Percentiles rank a stretch among this genome's conserved stretches.
Evolutionary conservation across 2,329 filamentous ascomycete species (phyloP).

Genomic region (Exophiala sp.): DNA sequence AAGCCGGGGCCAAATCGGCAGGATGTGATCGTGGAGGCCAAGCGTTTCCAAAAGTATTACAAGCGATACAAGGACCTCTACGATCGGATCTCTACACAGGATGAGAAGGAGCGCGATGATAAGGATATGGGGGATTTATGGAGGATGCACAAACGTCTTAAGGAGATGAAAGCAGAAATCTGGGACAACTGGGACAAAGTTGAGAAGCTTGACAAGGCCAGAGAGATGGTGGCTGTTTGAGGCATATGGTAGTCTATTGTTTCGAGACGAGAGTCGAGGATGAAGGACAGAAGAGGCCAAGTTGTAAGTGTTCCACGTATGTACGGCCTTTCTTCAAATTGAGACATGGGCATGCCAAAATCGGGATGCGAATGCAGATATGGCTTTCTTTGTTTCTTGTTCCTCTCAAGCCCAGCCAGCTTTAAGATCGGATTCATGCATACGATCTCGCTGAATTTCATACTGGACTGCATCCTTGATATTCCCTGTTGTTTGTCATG

Average conservation of each 20-base stretch:
- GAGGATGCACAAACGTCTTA: constrained; percentile 32
- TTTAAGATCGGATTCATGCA: not conserved
- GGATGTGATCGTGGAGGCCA: constrained; percentile 33
- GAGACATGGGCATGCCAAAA: not conserved
- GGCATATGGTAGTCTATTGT: too few relatives aligned
- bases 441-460: not conserved
- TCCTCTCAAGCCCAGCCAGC: not conserved
- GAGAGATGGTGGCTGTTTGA: constrained; percentile 18
- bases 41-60: constrained; percentile 54
- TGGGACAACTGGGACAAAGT: constrained; percentile 28
- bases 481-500: not conserved
- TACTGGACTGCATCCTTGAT: not conserved
- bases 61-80: constrained; percentile 54
- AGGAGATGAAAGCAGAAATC: constrained; percentile 30
- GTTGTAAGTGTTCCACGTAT: not conserved
- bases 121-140: constrained; percentile 47
- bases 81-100: constrained; percentile 38
- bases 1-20: constrained; percentile 39
- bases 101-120: constrained; percentile 42
- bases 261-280: too few relatives aligned
- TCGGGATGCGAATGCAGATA: not conserved
- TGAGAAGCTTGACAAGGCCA: constrained; percentile 16
- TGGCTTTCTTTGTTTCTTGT: not conserved
- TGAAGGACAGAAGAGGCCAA: too few relatives aligned
- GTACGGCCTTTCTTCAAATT: not conserved